Base-by-base conservation (phyloP, 805 yeast genomes). In the Pichia paraexigua region DNA sequence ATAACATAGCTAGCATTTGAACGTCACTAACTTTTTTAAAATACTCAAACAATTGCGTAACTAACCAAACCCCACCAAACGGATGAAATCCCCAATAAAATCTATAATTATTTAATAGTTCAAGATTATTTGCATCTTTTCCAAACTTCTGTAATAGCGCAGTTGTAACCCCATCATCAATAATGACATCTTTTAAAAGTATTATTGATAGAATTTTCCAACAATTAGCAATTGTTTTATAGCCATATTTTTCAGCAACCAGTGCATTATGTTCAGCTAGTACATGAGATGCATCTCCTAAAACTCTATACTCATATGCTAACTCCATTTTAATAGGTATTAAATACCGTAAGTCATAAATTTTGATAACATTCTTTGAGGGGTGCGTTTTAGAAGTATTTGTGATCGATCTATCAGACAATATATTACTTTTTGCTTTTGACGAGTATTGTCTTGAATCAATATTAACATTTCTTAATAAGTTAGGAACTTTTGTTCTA, bases 1-100 rank as follows among this genome's bases (percentile, higher is more conserved):
- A 79, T 57, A 90, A 66, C 89, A 87, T 86, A 1, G 95, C 96
- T 24, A 91, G 70, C 96, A 92, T 88, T 64, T 92, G 97, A 27
- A 88, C 67, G 60, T 92, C 85, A 1, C 83, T 80, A 42, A 72
- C 61, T 35, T 60, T 67, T 58, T 84, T 94, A 62, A 83, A 89
- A 58, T 83, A 83, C 1, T 64, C 61, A 60, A 91, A 72, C 41
- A 89, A 70, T 53, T 80, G 78, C 25, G 73, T 73, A 0, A 88
- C 73, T 22, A 88, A 69, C 86, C 88, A 79, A 13, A 73, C 58
- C 41, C 81, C 74, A 1, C 95, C 96, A 63, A 84, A 78, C 0
- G 90, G 91, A 63, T 87, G 95, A 5, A 77, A 68, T 0, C 92
- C 92, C 97, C 97, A 91, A 52, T 75, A 78, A 54, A 79, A 78